These are phyloP conservation scores for Vararia minispora DNA, from an alignment of 768 basidiomycete species.

Conservation along the genomic window DNA sequence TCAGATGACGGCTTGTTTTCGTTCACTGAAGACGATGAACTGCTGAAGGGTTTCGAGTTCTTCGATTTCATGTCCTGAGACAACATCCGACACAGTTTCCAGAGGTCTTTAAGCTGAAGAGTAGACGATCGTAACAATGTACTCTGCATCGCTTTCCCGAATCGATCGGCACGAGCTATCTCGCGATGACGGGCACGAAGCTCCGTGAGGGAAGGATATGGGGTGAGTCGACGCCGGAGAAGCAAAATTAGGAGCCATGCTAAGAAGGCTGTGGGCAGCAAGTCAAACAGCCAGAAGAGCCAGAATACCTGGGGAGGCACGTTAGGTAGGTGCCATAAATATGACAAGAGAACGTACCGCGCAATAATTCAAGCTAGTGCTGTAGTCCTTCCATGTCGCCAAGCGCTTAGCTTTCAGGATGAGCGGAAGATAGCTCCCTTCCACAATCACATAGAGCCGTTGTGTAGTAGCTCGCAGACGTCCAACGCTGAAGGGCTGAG, in stretches of 20 bases:
- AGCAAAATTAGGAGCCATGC: slow-evolving; percentile 37
- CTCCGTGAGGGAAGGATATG: slow-evolving; percentile 45
- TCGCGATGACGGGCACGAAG: slow-evolving; percentile 41
- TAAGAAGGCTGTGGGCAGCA: slow-evolving; percentile 42
- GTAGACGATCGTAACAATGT: slow-evolving; percentile 35
- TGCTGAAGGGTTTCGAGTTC: too few species aligned
- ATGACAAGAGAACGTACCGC: slow-evolving; percentile 26
- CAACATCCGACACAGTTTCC: slow-evolving; percentile 37
- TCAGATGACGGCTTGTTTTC: slow-evolving; percentile 12
- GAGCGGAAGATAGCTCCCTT: slow-evolving; percentile 39
- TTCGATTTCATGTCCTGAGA: slow-evolving; percentile 25
- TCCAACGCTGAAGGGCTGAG: slow-evolving; percentile 42
- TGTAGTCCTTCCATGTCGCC: slow-evolving; percentile 44
- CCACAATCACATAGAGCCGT: slow-evolving; percentile 41
- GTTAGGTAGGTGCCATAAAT: slow-evolving; percentile 4
- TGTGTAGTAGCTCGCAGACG: slow-evolving; percentile 40
- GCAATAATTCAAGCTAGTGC: slow-evolving; percentile 38
- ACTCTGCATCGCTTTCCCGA: slow-evolving; percentile 37
- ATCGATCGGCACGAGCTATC: slow-evolving; percentile 35
- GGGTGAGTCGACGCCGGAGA: slow-evolving; percentile 34
- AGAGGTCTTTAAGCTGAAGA: slow-evolving; percentile 40
- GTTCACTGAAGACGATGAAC: too few species aligned
- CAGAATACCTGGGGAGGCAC: slow-evolving; percentile 38
- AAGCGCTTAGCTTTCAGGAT: slow-evolving; percentile 27
- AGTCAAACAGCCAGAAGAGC: slow-evolving; percentile 50